These are phyloP conservation scores for Papiliotrema laurentii DNA, from an alignment of 1,284 basidiomycete genomes.

Conservation along the genomic window DNA sequence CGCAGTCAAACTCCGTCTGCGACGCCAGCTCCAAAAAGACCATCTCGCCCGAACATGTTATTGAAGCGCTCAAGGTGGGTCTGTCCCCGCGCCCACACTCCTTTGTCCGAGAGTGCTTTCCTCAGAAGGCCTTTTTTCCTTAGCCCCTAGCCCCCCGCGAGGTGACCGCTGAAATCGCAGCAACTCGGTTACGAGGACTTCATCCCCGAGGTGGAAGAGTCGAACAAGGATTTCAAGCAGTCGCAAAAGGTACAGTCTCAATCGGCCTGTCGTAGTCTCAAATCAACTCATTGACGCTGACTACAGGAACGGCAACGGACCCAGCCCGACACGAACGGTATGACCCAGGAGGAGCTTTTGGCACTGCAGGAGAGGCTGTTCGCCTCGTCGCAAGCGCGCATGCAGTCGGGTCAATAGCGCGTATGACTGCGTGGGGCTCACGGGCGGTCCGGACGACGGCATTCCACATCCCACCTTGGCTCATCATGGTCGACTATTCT, in stretches of 20 bases:
- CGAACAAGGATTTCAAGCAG: conserved; percentile 63
- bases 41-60: conserved; percentile 96
- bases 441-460: no score
- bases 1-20: conserved; percentile 96
- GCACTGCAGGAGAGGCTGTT: conserved; percentile 87
- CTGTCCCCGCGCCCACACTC: no score
- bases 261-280: not conserved
- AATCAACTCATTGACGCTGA: not conserved
- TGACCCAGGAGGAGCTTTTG: conserved; percentile 85
- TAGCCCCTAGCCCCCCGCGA: not conserved
- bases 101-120: no score
- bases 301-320: conserved; percentile 61
- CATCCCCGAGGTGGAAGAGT: conserved; percentile 89
- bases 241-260: conserved; percentile 30
- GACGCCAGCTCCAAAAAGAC: conserved; percentile 99
- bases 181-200: conserved; percentile 79
- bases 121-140: no score
- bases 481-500: no score
- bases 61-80: conserved; percentile 79
- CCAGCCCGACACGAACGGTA: conserved; percentile 81
- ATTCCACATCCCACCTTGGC: no score
- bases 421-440: no score
- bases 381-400: conserved; percentile 66
- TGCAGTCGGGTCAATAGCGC: conserved; percentile 34
- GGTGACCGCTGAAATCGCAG: conserved; percentile 50